A percentile compares a stretch with the other conserved stretches of the same genome.
Evolutionary conservation across 345 rosid species (phyloP).

Genomic region (Leavenworthia alabamica): DNA sequence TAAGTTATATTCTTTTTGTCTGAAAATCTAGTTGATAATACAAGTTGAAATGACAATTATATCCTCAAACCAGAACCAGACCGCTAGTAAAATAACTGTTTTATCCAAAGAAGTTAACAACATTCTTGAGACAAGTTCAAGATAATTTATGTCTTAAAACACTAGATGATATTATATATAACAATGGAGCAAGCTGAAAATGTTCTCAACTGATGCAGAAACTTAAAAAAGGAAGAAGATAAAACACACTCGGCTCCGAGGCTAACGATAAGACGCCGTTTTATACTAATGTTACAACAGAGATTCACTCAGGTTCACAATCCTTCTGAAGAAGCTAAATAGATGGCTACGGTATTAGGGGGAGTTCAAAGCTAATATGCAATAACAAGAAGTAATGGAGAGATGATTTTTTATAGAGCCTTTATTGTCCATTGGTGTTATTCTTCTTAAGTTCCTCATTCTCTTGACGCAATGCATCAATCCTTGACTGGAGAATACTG

Average conservation of each 20-base stretch:
- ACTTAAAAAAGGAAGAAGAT: neutral
- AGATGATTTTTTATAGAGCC: neutral
- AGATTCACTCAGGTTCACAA: slow-evolving; percentile 9
- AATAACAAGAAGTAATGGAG: slow-evolving; percentile 23
- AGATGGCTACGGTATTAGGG: slow-evolving; percentile 5
- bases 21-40: neutral
- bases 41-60: neutral
- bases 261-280: neutral
- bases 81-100: neutral
- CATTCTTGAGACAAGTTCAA: neutral
- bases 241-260: neutral
- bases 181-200: slow-evolving; percentile 21
- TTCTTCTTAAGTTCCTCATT: slow-evolving; percentile 63
- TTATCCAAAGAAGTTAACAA: neutral
- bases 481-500: slow-evolving; percentile 62
- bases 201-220: slow-evolving; percentile 16
- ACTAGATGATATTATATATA: slow-evolving; percentile 23
- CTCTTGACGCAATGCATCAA: slow-evolving; percentile 57
- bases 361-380: slow-evolving; percentile 7
- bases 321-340: slow-evolving; percentile 15
- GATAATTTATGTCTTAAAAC: neutral
- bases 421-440: neutral
- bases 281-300: slow-evolving; percentile 23
- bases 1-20: neutral
- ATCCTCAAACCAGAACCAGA: neutral